These are phyloP conservation scores for Termitomyces sp. DNA, from an alignment of 768 basidiomycete species.

Conservation along the genomic window DNA sequence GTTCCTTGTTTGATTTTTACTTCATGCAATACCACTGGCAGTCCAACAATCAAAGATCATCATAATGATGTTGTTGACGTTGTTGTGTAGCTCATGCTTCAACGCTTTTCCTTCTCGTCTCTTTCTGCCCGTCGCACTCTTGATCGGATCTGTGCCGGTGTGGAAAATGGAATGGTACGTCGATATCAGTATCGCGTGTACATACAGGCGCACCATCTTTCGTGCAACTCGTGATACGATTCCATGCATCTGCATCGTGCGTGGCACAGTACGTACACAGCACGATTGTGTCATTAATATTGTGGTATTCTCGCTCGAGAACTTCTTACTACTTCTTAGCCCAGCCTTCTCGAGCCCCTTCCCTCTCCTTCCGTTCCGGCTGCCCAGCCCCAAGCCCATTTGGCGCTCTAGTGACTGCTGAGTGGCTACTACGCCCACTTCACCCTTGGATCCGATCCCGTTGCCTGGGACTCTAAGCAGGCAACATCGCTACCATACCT, in stretches of 20 bases:
- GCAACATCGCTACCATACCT: not conserved
- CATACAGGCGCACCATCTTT: not conserved
- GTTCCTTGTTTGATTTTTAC: not conserved
- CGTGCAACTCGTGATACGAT: not conserved
- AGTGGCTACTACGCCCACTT: not conserved
- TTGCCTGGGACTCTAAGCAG: not conserved
- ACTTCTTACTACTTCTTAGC: not conserved
- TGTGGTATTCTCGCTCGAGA: not conserved
- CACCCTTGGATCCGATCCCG: not conserved
- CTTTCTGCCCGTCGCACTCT: not conserved
- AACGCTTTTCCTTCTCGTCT: not conserved
- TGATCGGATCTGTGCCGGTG: not conserved
- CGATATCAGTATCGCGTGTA: not conserved
- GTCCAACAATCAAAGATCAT: not conserved
- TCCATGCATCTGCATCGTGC: not conserved
- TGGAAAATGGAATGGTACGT: not conserved
- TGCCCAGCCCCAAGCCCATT: not conserved
- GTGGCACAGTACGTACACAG: slow-evolving; percentile 8
- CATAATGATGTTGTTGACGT: not conserved
- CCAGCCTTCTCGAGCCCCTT: not conserved
- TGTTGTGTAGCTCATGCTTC: slow-evolving; percentile 9
- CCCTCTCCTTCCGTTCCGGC: not conserved
- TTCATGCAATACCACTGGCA: not conserved
- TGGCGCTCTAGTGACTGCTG: not conserved
- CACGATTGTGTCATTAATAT: slow-evolving; percentile 8